Percentiles rank a stretch among this genome's conserved stretches.
These are phyloP conservation scores for Pterothamnion heteromorphum DNA, from an alignment of 31 red algal genomes.

Conservation along the genomic window DNA sequence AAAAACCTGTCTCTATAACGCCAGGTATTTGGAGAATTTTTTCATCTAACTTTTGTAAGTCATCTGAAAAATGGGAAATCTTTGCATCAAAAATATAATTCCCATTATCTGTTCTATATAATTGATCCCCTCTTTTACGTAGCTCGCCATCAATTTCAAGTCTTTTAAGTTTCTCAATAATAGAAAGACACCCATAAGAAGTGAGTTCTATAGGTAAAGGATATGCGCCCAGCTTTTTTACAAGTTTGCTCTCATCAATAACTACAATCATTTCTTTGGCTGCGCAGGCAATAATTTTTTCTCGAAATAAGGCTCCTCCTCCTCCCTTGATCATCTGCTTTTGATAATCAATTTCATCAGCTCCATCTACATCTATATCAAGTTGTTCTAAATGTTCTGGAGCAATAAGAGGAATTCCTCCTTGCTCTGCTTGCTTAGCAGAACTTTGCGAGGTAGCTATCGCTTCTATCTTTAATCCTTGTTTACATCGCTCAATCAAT, in stretches of 20 bases:
- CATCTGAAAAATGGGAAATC: conserved; percentile 70
- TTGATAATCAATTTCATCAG: conserved; percentile 81
- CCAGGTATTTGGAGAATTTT: conserved; percentile 69
- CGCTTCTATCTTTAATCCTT: conserved; percentile 72
- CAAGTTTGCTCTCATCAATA: conserved; percentile 92
- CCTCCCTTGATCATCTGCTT: conserved; percentile 92
- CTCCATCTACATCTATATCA: conserved; percentile 95
- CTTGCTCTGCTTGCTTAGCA: conserved; percentile 73
- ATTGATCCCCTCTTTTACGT: conserved; percentile 60
- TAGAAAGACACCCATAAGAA: conserved; percentile 86
- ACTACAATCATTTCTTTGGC: conserved; percentile 91
- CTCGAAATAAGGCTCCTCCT: conserved; percentile 87
- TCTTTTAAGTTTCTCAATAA: conserved; percentile 52
- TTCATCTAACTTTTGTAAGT: conserved; percentile 53
- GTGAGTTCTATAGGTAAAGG: conserved; percentile 95
- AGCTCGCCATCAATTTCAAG: conserved; percentile 59
- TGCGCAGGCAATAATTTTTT: conserved; percentile 94
- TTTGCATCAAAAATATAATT: conserved; percentile 97
- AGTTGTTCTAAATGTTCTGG: conserved; percentile 78
- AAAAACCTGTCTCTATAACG: conserved; percentile 94
- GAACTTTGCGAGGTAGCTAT: conserved; percentile 92
- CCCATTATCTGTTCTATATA: conserved; percentile 89
- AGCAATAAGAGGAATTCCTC: conserved; percentile 79
- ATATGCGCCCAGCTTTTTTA: conserved; percentile 69
- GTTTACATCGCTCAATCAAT: conserved; percentile 69